Base-by-base conservation (phyloP, 1,284 basidiomycete genomes). In the Malassezia globosa region DNA sequence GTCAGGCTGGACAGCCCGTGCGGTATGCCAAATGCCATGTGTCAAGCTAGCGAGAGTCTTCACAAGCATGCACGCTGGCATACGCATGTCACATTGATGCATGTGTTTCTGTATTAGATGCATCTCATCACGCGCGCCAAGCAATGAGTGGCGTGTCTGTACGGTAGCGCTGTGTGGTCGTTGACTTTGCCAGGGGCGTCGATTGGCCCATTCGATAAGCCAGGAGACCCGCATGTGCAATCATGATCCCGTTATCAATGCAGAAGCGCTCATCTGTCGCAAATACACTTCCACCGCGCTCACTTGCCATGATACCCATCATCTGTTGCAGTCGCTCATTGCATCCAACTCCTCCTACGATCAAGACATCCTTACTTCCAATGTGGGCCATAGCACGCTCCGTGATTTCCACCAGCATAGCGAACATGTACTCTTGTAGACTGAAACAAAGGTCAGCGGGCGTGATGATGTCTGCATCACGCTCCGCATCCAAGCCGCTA, bases 191-290 rank as follows among this genome's bases (percentile, higher is more conserved):
- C 29, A 71, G 46, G 13, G 54, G 55, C 19, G 62, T 68, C 29
- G 54, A 49, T 7, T 60, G 37, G 5, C 92, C 92, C 88, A 94
- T 96, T 5, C 94, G 79, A 72, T 82, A 87, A 51, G 83, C 82
- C 31, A 99, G 77, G 39, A 99, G 76, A 22, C 92, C 92, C 2
- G 94, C 94, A 72, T 99, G 94, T 1, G 94, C 94, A 49, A 99
- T 97, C 94, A 99, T 99, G 66, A 97, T 92, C 2, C 94, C 94
- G 66, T 99, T 99, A 73, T 99, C 94, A 56, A 99, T 96, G 73
- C 92, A 96, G 73, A 94, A 96, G 47, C 88, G 79, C 74, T 96
- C 90, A 72, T 99, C 94, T 0, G 87, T 97, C 0, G 89, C 88
- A 73, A 95, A 97, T 7, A 97, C 83, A 42, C 79, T 80, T 0